Evolutionary conservation across 2,329 filamentous ascomycete species (phyloP).

Genomic region (Aureobasidium sp.): DNA sequence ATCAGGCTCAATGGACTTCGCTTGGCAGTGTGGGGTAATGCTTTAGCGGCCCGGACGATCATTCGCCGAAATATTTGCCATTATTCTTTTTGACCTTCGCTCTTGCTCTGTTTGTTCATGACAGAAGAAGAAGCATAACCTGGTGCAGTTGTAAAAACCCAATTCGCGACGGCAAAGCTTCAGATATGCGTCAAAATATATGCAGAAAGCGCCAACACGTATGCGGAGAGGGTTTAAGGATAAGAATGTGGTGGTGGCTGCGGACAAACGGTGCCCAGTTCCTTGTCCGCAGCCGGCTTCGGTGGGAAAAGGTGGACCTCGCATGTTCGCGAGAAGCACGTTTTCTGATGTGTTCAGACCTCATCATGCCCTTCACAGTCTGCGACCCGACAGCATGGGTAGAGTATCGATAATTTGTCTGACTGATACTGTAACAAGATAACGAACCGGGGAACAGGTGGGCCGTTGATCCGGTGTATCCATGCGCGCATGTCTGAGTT

Average conservation of each 20-base stretch:
- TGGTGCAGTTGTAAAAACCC: background rate
- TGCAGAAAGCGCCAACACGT: background rate
- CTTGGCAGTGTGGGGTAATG: slow-evolving; percentile 12
- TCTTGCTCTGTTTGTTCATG: background rate
- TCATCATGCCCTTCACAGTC: too few species aligned
- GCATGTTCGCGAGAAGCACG: slow-evolving; percentile 6
- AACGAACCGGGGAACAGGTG: background rate
- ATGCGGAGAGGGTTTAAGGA: slow-evolving; percentile 1
- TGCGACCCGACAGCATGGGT: background rate
- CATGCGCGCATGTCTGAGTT: background rate
- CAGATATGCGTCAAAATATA: too few species aligned
- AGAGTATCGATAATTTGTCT: background rate
- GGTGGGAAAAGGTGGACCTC: slow-evolving; percentile 1
- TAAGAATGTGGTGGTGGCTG: slow-evolving; percentile 8
- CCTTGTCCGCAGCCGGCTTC: background rate
- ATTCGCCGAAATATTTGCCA: background rate
- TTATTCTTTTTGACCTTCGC: background rate
- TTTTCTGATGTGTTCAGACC: too few species aligned
- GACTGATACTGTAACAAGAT: too few species aligned
- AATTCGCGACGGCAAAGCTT: background rate
- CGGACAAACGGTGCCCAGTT: slow-evolving; percentile 8
- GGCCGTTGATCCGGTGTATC: background rate
- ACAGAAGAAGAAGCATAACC: background rate
- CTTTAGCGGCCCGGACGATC: background rate
- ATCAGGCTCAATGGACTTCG: background rate